Base-by-base conservation (phyloP, 176 grass and related monocot species). In the Oryza brachyantha region DNA sequence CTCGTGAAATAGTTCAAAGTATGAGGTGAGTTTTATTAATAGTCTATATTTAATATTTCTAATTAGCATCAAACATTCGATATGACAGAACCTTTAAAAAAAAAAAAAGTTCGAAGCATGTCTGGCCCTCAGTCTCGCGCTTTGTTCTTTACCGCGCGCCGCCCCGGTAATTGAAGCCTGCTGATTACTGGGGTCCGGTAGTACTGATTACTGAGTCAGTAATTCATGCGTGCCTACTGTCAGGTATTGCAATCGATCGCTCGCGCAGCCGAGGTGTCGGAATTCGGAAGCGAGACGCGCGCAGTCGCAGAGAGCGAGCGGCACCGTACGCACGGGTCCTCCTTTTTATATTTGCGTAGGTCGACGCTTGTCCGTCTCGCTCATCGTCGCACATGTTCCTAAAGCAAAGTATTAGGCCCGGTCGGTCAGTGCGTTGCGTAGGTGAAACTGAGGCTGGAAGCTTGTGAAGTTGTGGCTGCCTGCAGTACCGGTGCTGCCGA, bases 101-200 rank as follows among this genome's bases (percentile, higher is more conserved):
- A n/a, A n/a, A n/a, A n/a, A n/a, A n/a, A n/a, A n/a, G n/a, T n/a
- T n/a, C n/a, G n/a, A n/a, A n/a, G n/a, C n/a, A n/a, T n/a, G n/a
- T n/a, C n/a, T n/a, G n/a, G n/a, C n/a, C n/a, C n/a, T n/a, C n/a
- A n/a, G n/a, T n/a, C n/a, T n/a, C n/a, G n/a, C n/a, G n/a, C n/a
- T n/a, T n/a, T n/a, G n/a, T n/a, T n/a, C n/a, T n/a, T n/a, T n/a
- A n/a, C n/a, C n/a, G n/a, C n/a, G n/a, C n/a, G n/a, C n/a, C 70
- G 81, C 34, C 76, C 62, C 81, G 62, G 86, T 80, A 52, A 70
- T 29, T 29, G 6, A 19, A 29, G 40, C 61, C 28, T 27, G 37
- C 50, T 73, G 43, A 70, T 19, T 22, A 26, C 34, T 24, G 31
- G 10, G 61, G 41, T 43, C 41, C 8, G 13, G 32, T 52, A n/a